phyloP scores from a whole-genome alignment of 2,329 filamentous ascomycete genomes.

The Arthrobotrys sphaeroides region DNA sequence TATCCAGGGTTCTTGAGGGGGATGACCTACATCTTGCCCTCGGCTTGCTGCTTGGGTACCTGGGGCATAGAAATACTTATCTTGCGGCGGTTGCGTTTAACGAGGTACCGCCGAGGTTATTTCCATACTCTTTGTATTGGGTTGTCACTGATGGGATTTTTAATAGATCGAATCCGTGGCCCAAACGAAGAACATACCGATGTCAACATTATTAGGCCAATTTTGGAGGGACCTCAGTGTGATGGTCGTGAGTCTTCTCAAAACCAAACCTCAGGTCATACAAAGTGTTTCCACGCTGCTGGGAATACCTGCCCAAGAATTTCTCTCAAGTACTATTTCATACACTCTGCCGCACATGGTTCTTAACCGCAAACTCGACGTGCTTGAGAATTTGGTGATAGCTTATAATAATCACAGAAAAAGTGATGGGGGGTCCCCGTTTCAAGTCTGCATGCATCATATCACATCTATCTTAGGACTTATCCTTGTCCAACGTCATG shows the following conservation, averaged over 20 bases:
- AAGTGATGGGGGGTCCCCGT: constrained; percentile 62
- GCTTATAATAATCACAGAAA: constrained; percentile 68
- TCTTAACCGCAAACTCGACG: constrained; percentile 76
- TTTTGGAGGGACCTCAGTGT: constrained; percentile 90
- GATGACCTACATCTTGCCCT: constrained; percentile 88
- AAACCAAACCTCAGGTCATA: constrained; percentile 80
- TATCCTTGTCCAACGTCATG: constrained; percentile 66
- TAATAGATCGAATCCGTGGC: constrained; percentile 75
- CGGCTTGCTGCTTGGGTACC: constrained; percentile 82
- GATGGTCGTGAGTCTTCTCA: constrained; percentile 81
- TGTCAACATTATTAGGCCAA: constrained; percentile 77
- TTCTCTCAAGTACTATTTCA: constrained; percentile 78
- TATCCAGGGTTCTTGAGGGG: constrained; percentile 73
- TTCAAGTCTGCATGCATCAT: constrained; percentile 46
- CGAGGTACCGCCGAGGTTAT: constrained; percentile 68
- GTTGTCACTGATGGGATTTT: constrained; percentile 6
- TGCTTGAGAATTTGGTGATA: constrained; percentile 82
- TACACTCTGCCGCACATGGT: constrained; percentile 89
- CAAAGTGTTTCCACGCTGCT: constrained; percentile 83
- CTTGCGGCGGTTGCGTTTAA: constrained; percentile 83
- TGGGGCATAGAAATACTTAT: constrained; percentile 82
- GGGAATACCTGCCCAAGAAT: constrained; percentile 76
- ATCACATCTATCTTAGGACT: constrained; percentile 65
- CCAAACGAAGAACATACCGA: constrained; percentile 70
- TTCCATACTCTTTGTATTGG: neutral